Percentiles rank a stretch among this genome's conserved stretches.
phyloP scores from a whole-genome alignment of 805 yeast genomes.

The Metschnikowia shivogae region DNA sequence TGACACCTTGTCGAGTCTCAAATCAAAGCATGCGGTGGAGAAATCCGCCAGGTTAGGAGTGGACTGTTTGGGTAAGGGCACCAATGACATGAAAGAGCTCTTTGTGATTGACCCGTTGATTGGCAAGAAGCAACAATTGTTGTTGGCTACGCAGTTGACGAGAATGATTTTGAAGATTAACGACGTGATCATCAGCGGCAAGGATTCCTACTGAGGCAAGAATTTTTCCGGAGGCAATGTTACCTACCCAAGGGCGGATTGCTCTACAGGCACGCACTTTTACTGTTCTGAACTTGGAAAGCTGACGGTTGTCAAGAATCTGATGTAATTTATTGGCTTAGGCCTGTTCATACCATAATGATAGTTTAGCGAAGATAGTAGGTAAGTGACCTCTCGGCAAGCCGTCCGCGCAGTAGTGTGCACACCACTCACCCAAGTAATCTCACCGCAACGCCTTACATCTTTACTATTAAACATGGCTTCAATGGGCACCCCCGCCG shows the following conservation, averaged over 20 bases:
- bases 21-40: conserved; percentile 79
- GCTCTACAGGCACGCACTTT: too few species aligned
- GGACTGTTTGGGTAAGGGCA: conserved; percentile 86
- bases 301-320: too few species aligned
- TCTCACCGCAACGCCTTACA: conserved; percentile 1
- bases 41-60: conserved; percentile 74
- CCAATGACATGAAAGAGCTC: conserved; percentile 88
- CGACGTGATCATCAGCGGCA: conserved; percentile 89
- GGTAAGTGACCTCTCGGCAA: neutral
- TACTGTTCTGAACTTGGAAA: too few species aligned
- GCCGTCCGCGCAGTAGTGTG: conserved; percentile 3
- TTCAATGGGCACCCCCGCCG: conserved; percentile 77
- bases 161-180: conserved; percentile 97
- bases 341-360: conserved; percentile 6
- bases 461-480: conserved; percentile 14
- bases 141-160: conserved; percentile 94
- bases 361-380: neutral
- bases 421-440: conserved; percentile 3
- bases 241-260: neutral
- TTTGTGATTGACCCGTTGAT: conserved; percentile 96
- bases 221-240: conserved; percentile 1
- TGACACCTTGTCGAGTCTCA: conserved; percentile 78
- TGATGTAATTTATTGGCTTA: conserved; percentile 1
- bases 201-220: conserved; percentile 54
- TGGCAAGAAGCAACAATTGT: conserved; percentile 93